Evolutionary conservation across 371 early-diverging fungal species (phyloP).

Genomic region (Lichtheimia ornata): DNA sequence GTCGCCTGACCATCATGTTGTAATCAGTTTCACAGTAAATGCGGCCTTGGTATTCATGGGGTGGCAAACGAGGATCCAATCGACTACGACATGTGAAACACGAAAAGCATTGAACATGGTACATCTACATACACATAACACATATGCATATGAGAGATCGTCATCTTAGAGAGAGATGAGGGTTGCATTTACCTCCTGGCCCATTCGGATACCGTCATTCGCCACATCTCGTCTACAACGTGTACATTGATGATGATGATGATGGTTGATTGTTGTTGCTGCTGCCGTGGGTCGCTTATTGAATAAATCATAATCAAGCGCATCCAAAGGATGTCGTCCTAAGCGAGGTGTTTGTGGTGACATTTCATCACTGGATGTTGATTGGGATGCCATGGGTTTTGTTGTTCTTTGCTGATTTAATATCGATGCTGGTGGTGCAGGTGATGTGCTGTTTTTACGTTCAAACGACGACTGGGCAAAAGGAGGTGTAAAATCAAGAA

Average conservation of each 20-base stretch:
- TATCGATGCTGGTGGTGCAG: constrained; percentile 17
- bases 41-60: constrained; percentile 45
- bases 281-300: too few species aligned
- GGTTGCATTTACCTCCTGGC: constrained; percentile 5
- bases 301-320: neutral
- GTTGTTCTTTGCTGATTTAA: neutral
- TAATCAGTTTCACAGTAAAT: constrained; percentile 64
- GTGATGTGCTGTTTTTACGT: constrained; percentile 24
- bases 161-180: neutral
- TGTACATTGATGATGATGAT: constrained; percentile 4
- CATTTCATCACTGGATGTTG: constrained; percentile 14
- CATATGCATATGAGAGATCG: neutral
- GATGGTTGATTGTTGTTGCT: neutral
- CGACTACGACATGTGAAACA: constrained; percentile 23
- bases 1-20: constrained; percentile 28
- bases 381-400: constrained; percentile 4
- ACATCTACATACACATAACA: constrained; percentile 6
- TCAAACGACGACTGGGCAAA: constrained; percentile 1
- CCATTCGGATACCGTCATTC: constrained; percentile 2
- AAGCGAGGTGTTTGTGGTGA: constrained; percentile 4
- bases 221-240: constrained; percentile 17
- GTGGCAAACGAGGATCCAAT: constrained; percentile 13
- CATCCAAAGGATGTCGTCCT: constrained; percentile 1
- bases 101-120: constrained; percentile 24
- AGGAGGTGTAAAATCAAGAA: constrained; percentile 8